Evolutionary conservation across 1,284 basidiomycete genomes (phyloP), one percentile per base, ranked within the genome.

Genomic region (Retiboletus flavoniger): DNA sequence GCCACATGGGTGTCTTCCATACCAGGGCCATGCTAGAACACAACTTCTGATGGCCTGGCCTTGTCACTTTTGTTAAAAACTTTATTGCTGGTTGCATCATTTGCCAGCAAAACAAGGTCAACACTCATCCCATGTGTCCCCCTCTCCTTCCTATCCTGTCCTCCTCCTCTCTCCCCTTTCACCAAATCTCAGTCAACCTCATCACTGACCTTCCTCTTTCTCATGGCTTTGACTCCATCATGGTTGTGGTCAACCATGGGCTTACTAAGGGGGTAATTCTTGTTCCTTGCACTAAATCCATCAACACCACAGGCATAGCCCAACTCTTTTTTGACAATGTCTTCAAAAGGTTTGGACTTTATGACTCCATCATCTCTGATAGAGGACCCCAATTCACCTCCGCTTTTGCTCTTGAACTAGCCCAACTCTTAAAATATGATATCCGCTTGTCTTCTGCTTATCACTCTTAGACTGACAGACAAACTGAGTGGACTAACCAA

Each of bases 351-450:
- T 61, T 65, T 47, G 54, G 65, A 0, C 54, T 68, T 4, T 58
- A 61, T 3, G 29, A 60, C 5, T 56, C 65, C 26, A 51, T 72
- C 13, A 63, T 72, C 35, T 60, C 57, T 3, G 62, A 72, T 26
- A 7, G 55, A 24, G 68, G 65, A 2, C 48, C 58, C 0, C 60
- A 62, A 35, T 72, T 71, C 46, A 55, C 51, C 3, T 57, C 57
- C 1, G 9, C 10, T 0, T 57, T 60, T 14, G 32, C 47, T 1
- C 5, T n/a, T 5, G 47, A 53, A 32, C 34, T 60, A 0, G 43
- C 7, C 3, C 8, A 10, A 24, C 16, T 53, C 0, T 35, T 60
- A 0, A 9, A 19, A 0, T 59, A 59, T 5, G 9, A 53, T 1
- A 7, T 54, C 0, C 4, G 7, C 0, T 38, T 54, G 2, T 61